Conservation (phyloP, 495 filamentous ascomycete species). For the Hyphodiscus hymeniophilus region DNA sequence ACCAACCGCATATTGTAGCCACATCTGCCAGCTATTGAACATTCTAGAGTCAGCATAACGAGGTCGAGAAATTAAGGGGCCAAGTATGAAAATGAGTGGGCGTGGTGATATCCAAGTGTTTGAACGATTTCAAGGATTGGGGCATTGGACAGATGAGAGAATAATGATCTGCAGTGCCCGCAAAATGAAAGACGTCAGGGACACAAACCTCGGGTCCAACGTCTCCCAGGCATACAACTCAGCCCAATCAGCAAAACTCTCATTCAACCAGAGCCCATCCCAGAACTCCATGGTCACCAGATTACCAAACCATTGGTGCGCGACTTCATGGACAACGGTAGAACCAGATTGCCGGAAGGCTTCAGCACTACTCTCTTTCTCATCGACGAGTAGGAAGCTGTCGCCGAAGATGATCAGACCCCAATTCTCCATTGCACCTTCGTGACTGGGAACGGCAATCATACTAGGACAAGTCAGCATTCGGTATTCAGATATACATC, state of each 20-base stretch:
- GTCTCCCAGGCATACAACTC: conserved; percentile 63
- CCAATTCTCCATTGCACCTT: conserved; percentile 99
- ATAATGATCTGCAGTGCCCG: no score
- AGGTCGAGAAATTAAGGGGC: no score
- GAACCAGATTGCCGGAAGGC: conserved; percentile 55
- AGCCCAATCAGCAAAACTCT: conserved; percentile 93
- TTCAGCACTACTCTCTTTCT: conserved; percentile 85
- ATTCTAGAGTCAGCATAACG: no score
- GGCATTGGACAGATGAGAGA: no score
- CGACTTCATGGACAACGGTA: conserved; percentile 93
- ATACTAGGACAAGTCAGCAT: no score
- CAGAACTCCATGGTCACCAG: conserved; percentile 99
- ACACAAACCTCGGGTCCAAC: no score
- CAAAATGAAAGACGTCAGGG: no score
- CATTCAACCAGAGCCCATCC: conserved; percentile 97
- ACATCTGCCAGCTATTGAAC: conserved; percentile 99
- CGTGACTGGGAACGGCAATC: conserved; percentile 82
- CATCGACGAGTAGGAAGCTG: conserved; percentile 85
- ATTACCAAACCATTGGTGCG: conserved; percentile 99
- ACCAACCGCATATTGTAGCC: conserved; percentile 89
- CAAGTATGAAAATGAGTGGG: no score
- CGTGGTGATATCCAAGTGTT: no score
- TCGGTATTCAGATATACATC: no score
- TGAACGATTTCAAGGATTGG: no score
- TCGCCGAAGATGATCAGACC: conserved; percentile 91